Base-by-base conservation (phyloP, 2,329 filamentous ascomycete genomes). In the Paracoccidioides brasiliensis region DNA sequence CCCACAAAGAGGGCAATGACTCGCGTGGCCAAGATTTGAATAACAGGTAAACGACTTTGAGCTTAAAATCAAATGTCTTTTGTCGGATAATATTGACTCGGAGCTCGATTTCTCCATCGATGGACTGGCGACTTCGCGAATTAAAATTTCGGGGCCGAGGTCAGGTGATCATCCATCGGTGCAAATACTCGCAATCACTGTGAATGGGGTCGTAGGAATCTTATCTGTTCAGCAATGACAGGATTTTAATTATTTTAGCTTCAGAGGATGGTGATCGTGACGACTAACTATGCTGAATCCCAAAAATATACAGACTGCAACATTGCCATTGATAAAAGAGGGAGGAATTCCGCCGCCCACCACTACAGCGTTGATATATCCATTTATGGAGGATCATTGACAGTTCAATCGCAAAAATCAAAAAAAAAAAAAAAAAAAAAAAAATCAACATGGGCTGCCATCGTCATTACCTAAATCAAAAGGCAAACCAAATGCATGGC, bases 391-490 rank as follows among this genome's bases (percentile, higher is more conserved):
- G 42, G 3, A 7, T 44, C 42, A 28, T 44, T 5, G 12, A 1
- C 42, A 12, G 42, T 22, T 22, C 1, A 44, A 28, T 10, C n/a
- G 7, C 10, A 6, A 10, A 37, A 7, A 37, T 37, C 35, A 37
- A 37, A 6, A 6, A 6, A 6, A 37, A 6, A 6, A 6, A 6
- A 37, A 6, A 6, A 6, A 6, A 37, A 6, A 6, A 6, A 37
- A 6, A 6, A 6, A 6, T 7, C 35, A 5, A 10, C 15, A 22
- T 6, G 15, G 28, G 3, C 3, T 10, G 9, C 8, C 5, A 44
- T 3, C 42, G 8, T 28, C 28, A 12, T 44, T 12, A 5, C 42
- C 15, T 22, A 44, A 22, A 28, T 38, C 60, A 66, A 52, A 52
- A 42, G 28, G 12, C 37, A 52, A 6, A 6, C 30, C 50, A 42